Conservation (phyloP, 768 basidiomycete species). For the Crassisporium funariophilum region DNA sequence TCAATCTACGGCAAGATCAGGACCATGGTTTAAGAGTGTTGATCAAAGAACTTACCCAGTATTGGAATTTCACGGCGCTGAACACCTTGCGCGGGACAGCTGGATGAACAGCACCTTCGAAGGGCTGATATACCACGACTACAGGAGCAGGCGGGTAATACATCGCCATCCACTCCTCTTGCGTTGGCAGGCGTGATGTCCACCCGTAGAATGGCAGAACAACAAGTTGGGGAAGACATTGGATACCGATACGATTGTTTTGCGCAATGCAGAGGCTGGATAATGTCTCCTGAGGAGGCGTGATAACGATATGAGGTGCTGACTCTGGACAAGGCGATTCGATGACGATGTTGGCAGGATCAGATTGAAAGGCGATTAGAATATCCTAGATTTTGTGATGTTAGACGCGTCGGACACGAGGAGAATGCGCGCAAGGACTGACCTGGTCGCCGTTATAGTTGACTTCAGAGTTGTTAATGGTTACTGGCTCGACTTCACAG, state of each 20-base stretch:
- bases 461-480: conserved; percentile 1
- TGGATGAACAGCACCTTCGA: background rate
- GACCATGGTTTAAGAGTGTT: background rate
- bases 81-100: background rate
- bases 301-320: conserved; percentile 56
- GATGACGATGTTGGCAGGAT: conserved; percentile 41
- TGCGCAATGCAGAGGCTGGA: conserved; percentile 36
- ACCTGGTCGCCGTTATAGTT: conserved; percentile 7
- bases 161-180: conserved; percentile 16
- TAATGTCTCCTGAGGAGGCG: conserved; percentile 37
- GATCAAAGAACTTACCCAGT: conserved; percentile 4
- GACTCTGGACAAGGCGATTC: conserved; percentile 42
- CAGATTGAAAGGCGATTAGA: conserved; percentile 25
- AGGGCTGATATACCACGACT: background rate
- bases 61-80: background rate
- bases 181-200: conserved; percentile 21
- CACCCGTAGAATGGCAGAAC: conserved; percentile 32
- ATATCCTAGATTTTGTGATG: conserved; percentile 22
- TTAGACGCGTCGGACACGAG: background rate
- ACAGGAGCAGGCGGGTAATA: conserved; percentile 1
- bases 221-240: conserved; percentile 34
- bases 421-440: background rate
- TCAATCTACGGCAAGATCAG: conserved; percentile 13
- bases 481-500: background rate
- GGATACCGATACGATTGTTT: conserved; percentile 38